Conservation (phyloP, 1,284 basidiomycete species). For the Malassezia brasiliensis region DNA sequence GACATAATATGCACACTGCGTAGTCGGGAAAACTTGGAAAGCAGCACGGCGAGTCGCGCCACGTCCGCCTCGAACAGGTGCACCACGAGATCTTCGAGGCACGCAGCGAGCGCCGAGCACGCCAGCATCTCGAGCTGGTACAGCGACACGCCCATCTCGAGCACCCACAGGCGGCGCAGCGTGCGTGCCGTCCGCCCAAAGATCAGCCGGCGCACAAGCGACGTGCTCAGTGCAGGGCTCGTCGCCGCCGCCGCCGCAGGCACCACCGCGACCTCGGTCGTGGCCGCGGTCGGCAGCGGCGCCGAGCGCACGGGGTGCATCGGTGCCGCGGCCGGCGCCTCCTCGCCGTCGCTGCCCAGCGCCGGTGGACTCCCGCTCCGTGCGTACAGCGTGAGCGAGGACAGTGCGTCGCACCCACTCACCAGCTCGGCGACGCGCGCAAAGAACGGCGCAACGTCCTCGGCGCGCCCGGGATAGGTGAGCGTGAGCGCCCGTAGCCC, state of each 20-base stretch:
- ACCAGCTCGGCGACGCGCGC: neutral
- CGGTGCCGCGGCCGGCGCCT: neutral
- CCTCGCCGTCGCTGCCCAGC: neutral
- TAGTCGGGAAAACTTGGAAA: slow-evolving; percentile 23
- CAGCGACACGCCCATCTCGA: slow-evolving; percentile 33
- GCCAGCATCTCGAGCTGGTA: slow-evolving; percentile 30
- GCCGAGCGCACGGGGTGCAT: neutral
- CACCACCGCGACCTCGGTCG: neutral
- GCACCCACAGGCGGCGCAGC: slow-evolving; percentile 28
- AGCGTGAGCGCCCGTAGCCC: slow-evolving; percentile 15
- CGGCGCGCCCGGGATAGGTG: slow-evolving; percentile 24
- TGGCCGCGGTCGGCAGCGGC: neutral
- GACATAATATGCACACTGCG: slow-evolving; percentile 33
- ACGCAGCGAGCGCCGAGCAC: slow-evolving; percentile 13
- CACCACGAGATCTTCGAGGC: slow-evolving; percentile 34
- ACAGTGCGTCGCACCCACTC: neutral
- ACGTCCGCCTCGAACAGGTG: slow-evolving; percentile 38
- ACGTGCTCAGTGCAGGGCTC: slow-evolving; percentile 7
- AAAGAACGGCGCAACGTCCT: slow-evolving; percentile 8
- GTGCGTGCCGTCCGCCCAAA: slow-evolving; percentile 17
- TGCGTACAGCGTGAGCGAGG: slow-evolving; percentile 8
- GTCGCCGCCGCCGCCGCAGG: no score
- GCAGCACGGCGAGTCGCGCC: slow-evolving; percentile 18
- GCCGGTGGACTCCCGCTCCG: slow-evolving; percentile 9
- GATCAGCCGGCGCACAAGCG: slow-evolving; percentile 22